Evolutionary conservation across 73 alveolate genomes (phyloP).

Genomic region (Urostyla sp.): DNA sequence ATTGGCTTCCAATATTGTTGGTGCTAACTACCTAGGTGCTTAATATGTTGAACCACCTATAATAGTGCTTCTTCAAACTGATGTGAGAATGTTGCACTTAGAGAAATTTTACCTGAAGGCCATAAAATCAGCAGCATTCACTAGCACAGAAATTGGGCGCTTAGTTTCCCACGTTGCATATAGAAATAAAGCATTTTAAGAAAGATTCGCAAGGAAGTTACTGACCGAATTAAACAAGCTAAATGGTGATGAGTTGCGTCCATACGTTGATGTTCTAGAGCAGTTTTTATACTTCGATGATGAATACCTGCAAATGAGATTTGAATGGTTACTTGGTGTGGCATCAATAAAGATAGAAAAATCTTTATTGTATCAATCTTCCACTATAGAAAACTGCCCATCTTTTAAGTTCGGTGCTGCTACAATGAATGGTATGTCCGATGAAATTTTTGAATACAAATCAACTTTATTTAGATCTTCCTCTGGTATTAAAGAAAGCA

Average conservation of each 20-base stretch:
- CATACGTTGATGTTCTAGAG: not conserved
- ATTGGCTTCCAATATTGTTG: too few relatives aligned
- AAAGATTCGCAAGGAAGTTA: not conserved
- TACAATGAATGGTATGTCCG: not conserved
- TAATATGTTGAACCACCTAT: too few relatives aligned
- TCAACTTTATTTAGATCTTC: constrained; percentile 31
- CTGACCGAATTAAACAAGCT: constrained; percentile 31
- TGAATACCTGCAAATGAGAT: not conserved
- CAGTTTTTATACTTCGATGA: not conserved
- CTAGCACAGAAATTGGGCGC: constrained; percentile 18
- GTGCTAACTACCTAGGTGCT: too few relatives aligned
- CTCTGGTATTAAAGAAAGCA: not conserved
- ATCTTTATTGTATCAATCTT: not conserved
- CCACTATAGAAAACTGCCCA: not conserved
- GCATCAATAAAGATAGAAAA: constrained; percentile 13
- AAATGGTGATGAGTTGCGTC: constrained; percentile 17
- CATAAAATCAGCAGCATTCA: too few relatives aligned
- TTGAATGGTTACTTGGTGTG: constrained; percentile 44
- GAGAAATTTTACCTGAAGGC: too few relatives aligned
- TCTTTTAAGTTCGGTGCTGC: constrained; percentile 13
- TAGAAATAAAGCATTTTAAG: not conserved
- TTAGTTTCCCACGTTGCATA: constrained; percentile 8
- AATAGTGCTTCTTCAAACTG: too few relatives aligned
- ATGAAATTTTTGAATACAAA: constrained; percentile 41
- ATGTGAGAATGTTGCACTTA: too few relatives aligned